Evolutionary conservation across 78 protist genomes (phyloP).

Genomic region (slime mould (Dictyostelium discoideum)): DNA sequence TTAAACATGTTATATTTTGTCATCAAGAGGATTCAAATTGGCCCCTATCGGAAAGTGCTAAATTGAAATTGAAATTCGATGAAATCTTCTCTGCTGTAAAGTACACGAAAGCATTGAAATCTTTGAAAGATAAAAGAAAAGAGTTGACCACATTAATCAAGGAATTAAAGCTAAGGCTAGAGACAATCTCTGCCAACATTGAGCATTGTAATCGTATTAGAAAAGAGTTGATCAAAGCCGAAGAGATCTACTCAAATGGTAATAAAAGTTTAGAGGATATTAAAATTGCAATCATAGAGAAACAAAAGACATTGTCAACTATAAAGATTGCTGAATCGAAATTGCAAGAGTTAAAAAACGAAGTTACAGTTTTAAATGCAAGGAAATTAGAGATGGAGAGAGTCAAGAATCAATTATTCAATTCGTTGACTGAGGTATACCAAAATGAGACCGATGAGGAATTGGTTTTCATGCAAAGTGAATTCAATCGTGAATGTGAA

Average conservation of each 20-base stretch:
- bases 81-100: constrained; percentile 96
- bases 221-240: neutral
- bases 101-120: constrained; percentile 76
- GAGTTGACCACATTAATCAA: constrained; percentile 30
- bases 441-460: constrained; percentile 38
- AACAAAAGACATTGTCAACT: neutral
- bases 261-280: neutral
- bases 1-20: constrained; percentile 98
- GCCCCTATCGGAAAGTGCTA: constrained; percentile 91
- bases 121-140: constrained; percentile 66
- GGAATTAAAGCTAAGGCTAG: constrained; percentile 50
- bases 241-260: neutral
- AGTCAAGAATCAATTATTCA: constrained; percentile 11
- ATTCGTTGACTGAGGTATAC: constrained; percentile 1
- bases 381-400: constrained; percentile 53
- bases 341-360: neutral
- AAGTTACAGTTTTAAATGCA: neutral
- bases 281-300: constrained; percentile 7
- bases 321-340: neutral
- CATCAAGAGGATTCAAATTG: constrained; percentile 99
- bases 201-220: constrained; percentile 19
- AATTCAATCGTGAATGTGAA: constrained; percentile 26
- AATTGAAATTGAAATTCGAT: constrained; percentile 96
- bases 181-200: constrained; percentile 9
- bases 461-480: constrained; percentile 19